phyloP scores from a whole-genome alignment of 2,329 filamentous ascomycete species.

The Paecilomyces sp. region DNA sequence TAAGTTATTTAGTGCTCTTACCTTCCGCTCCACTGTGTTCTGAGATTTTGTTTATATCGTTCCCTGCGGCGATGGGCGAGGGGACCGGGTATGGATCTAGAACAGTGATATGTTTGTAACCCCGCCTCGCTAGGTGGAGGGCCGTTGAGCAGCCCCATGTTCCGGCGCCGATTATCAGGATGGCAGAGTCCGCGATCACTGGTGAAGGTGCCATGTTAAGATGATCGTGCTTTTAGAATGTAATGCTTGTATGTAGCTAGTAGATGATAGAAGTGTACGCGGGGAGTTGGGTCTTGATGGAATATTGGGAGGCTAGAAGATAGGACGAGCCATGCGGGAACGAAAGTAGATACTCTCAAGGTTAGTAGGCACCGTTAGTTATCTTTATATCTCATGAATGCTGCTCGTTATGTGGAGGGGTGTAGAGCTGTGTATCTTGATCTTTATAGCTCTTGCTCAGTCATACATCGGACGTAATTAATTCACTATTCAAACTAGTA shows the following conservation, averaged over 20 bases:
- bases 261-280: too few species aligned
- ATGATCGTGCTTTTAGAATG: background rate
- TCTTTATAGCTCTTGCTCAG: background rate
- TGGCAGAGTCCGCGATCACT: background rate
- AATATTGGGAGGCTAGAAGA: too few species aligned
- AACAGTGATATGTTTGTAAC: conserved; percentile 43
- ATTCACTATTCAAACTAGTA: background rate
- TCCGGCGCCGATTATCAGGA: conserved; percentile 32
- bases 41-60: conserved; percentile 46
- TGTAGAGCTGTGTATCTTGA: background rate
- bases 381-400: background rate
- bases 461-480: background rate
- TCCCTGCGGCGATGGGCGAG: conserved; percentile 43
- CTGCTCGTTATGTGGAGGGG: background rate
- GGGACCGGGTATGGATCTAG: conserved; percentile 42
- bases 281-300: too few species aligned
- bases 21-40: conserved; percentile 12
- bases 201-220: conserved; percentile 2
- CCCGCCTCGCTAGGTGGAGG: conserved; percentile 43
- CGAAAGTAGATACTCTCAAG: background rate
- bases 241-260: background rate
- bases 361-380: background rate
- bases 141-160: conserved; percentile 49
- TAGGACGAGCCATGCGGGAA: too few species aligned
- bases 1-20: background rate